Evolutionary conservation across 345 rosid genomes (phyloP).

Genomic region (Trapa bicornis): DNA sequence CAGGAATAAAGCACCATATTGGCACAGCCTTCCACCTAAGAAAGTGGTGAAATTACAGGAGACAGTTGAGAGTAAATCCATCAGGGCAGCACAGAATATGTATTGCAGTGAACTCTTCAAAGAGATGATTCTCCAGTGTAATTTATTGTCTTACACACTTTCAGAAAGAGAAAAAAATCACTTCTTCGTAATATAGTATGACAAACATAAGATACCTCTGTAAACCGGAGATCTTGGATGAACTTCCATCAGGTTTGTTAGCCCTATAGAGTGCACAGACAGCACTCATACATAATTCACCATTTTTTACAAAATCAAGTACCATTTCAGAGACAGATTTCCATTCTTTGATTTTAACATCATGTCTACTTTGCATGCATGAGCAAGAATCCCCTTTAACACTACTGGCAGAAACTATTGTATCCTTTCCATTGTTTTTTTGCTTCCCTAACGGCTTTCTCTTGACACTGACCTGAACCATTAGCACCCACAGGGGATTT

Average conservation of each 20-base stretch:
- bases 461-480: not conserved
- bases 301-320: slow-evolving; percentile 10
- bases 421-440: not conserved
- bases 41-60: not conserved
- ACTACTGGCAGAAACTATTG: not conserved
- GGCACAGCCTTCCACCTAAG: not conserved
- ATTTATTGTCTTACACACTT: too few relatives aligned
- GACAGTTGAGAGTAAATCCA: not conserved
- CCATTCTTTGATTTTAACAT: slow-evolving; percentile 6
- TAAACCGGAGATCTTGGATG: not conserved
- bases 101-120: too few relatives aligned
- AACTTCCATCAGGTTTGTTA: not conserved
- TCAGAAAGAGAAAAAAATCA: too few relatives aligned
- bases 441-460: not conserved
- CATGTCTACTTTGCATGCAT: not conserved
- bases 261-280: slow-evolving; percentile 23
- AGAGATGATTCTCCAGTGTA: too few relatives aligned
- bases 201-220: not conserved
- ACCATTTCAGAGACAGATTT: slow-evolving; percentile 12
- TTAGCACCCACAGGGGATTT: not conserved
- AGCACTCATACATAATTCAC: slow-evolving; percentile 18
- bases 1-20: not conserved
- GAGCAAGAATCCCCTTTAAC: not conserved
- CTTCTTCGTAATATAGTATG: not conserved
- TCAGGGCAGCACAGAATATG: not conserved